These are phyloP conservation scores for Aspergillus sp. DNA, from an alignment of 2,329 filamentous ascomycete species.

Conservation along the genomic window DNA sequence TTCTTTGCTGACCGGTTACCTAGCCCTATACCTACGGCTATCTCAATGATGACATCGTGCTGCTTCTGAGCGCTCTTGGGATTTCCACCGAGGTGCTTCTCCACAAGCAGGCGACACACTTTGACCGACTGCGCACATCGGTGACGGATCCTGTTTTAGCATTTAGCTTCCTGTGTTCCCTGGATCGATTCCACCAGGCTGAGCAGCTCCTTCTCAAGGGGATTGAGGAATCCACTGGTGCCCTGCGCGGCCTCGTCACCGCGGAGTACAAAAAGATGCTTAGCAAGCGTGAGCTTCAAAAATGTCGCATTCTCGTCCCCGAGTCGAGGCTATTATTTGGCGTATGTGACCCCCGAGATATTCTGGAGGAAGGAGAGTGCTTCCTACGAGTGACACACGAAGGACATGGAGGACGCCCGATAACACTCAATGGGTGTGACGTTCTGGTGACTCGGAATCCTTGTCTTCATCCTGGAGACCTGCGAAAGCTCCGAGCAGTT, in stretches of 20 bases:
- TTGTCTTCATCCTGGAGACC: neutral
- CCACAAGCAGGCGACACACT: neutral
- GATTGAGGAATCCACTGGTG: neutral
- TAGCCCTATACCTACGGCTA: neutral
- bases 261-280: neutral
- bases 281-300: neutral
- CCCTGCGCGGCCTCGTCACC: neutral
- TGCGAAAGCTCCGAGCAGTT: neutral
- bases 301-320: neutral
- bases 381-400: neutral
- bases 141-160: neutral
- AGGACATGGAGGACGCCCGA: neutral
- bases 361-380: conserved; percentile 2
- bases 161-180: neutral
- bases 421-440: neutral
- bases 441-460: neutral
- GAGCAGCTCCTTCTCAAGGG: neutral
- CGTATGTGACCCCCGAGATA: neutral
- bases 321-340: conserved; percentile 1
- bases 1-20: neutral
- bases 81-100: neutral
- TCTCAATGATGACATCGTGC: neutral
- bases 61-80: neutral
- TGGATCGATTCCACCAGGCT: neutral
- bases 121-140: neutral